A percentile compares a stretch with the other conserved stretches of the same genome.
Evolutionary conservation across 371 early-diverging fungal genomes (phyloP).

Genomic region (Mortierella sp.): DNA sequence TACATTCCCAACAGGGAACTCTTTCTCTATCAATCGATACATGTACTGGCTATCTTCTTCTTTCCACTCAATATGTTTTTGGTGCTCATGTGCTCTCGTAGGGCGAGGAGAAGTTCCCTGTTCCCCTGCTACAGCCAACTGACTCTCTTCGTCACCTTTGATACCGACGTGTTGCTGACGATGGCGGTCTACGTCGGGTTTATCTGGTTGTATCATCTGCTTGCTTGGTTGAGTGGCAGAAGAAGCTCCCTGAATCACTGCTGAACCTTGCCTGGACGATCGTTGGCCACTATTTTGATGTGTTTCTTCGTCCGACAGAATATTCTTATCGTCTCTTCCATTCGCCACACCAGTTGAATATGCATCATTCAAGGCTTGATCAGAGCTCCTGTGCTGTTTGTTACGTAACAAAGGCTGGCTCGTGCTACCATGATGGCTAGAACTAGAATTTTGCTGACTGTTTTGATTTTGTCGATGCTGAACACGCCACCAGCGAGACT

Average conservation of each 20-base stretch:
- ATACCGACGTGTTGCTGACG: not conserved
- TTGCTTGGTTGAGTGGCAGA: not conserved
- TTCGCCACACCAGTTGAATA: not conserved
- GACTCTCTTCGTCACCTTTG: constrained; percentile 14
- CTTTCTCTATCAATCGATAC: constrained; percentile 49
- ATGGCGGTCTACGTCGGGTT: not conserved
- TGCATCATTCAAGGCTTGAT: not conserved
- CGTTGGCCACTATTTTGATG: not conserved
- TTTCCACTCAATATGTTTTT: constrained; percentile 55
- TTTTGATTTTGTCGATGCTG: constrained; percentile 48
- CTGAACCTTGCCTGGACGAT: constrained; percentile 3
- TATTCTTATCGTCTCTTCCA: constrained; percentile 19
- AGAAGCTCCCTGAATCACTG: not conserved
- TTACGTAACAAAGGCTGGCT: constrained; percentile 17
- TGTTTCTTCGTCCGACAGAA: constrained; percentile 15
- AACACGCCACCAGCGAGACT: constrained; percentile 56
- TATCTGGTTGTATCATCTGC: not conserved
- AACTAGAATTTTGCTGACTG: constrained; percentile 16
- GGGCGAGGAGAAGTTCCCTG: constrained; percentile 17
- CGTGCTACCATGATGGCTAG: constrained; percentile 12
- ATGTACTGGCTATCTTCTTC: constrained; percentile 53
- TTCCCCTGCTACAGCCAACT: not conserved
- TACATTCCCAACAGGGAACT: constrained; percentile 56
- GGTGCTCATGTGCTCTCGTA: constrained; percentile 35
- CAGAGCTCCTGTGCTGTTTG: constrained; percentile 18